Base-by-base conservation (phyloP, 2,329 filamentous ascomycete genomes). In the Aspergillus oerlinghausenensis region DNA sequence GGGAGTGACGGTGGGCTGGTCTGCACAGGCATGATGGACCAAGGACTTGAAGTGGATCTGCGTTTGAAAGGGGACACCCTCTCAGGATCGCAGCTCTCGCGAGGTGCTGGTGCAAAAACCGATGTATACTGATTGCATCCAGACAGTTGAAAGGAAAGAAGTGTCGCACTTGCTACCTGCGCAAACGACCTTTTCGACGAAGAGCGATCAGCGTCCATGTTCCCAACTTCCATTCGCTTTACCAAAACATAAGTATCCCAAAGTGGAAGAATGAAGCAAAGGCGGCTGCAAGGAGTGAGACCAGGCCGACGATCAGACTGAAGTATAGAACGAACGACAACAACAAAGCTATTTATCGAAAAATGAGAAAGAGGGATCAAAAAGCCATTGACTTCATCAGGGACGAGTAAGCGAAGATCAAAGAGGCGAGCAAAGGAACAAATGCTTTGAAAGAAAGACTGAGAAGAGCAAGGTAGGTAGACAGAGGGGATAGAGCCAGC, bases 21-120 rank as follows among this genome's bases (percentile, higher is more conserved):
- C 67, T 74, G 73, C 60, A 74, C 69, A 60, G 74, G 72, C 73
- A 76, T 75, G 62, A 60, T 71, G 55, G 58, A 53, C 59, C 56
- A 54, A 51, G 62, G 58, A 54, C 60, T 57, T 21, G 57, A 62
- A 42, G 58, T 59, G 50, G 65, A 64, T 58, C 67, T 63, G 58
- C 68, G 69, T 62, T 71, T 68, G 62, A 65, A 68, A 65, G 67
- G 57, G 48, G 60, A 55, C n/a, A 61, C 61, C 63, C 69, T 65
- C 56, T 66, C 67, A 55, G 63, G 56, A 57, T 65, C 65, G 55
- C 60, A 63, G 56, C 61, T 62, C 61, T 62, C 66, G 61, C 64
- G 65, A 26, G 64, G 54, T 23, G 62, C 52, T 45, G 63, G 61
- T 57, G 63, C 64, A 59, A 65, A 60, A 51, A 65, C 55, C 10